Conservation (phyloP, 2,329 filamentous ascomycete genomes). For the Scortechinia acanthostroma region DNA sequence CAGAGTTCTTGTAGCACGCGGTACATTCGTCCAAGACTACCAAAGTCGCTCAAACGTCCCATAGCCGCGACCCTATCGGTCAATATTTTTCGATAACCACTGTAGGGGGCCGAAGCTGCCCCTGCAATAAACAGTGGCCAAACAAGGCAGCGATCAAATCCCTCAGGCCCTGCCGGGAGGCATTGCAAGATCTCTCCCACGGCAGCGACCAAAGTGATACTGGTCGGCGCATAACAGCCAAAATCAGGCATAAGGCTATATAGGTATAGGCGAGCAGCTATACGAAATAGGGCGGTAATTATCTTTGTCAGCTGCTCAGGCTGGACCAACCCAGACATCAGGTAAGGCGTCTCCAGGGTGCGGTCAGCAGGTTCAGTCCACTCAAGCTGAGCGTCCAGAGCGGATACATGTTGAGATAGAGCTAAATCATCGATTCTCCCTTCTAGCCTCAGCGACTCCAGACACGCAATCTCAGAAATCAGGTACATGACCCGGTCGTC, state of each 20-base stretch:
- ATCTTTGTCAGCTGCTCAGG: slow-evolving; percentile 51
- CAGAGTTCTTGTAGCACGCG: slow-evolving; percentile 56
- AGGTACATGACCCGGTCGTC: slow-evolving; percentile 96
- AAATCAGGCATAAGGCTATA: slow-evolving; percentile 61
- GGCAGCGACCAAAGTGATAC: slow-evolving; percentile 33
- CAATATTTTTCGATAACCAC: slow-evolving; percentile 49
- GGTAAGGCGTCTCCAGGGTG: slow-evolving; percentile 21
- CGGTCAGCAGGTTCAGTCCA: slow-evolving; percentile 40
- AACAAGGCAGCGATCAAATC: slow-evolving; percentile 59
- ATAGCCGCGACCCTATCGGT: slow-evolving; percentile 41
- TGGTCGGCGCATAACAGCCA: slow-evolving; percentile 40
- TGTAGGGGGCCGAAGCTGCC: slow-evolving; percentile 42
- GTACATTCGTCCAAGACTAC: slow-evolving; percentile 55
- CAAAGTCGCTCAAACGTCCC: slow-evolving; percentile 50
- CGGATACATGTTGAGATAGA: slow-evolving; percentile 53
- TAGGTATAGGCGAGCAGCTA: slow-evolving; percentile 60
- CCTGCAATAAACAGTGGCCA: slow-evolving; percentile 62
- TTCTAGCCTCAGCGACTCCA: slow-evolving; percentile 78
- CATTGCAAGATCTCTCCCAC: neutral
- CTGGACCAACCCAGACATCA: slow-evolving; percentile 38
- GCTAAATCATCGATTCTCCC: slow-evolving; percentile 74
- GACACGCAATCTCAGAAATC: slow-evolving; percentile 92
- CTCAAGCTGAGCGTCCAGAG: slow-evolving; percentile 50
- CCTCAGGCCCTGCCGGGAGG: slow-evolving; percentile 51
- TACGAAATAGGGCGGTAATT: slow-evolving; percentile 55